Base-by-base conservation (phyloP, 352 stramenopile species). In the Plasmopara halstedii region DNA sequence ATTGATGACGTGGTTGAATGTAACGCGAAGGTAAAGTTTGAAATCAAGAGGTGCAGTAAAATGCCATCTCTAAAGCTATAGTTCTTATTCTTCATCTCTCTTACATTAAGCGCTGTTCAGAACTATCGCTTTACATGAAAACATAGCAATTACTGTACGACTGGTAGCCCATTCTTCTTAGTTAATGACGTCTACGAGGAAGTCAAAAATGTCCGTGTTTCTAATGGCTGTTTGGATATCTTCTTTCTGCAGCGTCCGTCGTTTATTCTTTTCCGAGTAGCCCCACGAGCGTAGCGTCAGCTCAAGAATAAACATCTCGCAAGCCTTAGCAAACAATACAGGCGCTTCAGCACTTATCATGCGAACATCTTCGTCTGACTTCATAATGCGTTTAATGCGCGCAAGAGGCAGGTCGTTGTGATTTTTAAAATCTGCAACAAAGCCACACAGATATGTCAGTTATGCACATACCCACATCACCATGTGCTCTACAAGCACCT, bases 361-460 rank as follows among this genome's bases (percentile, higher is more conserved):
- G 26, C 95, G 71, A 10, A 99, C 83, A 56, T 94, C 83, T 61
- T 99, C 95, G 60, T 99, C 96, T 31, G 85, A 97, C 76, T 99
- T 99, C 96, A 99, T 99, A 58, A 99, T 99, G 21, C 95, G 79
- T 73, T 99, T 99, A 78, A 99, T 99, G 31, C 96, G 80, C 15
- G 96, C 96, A 36, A 99, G 67, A 13, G 96, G 96, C 37, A 99
- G 75, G 67, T 99, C 96, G 65, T 99, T 99, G 82, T 99, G 96
- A 60, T 97, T 99, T 77, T 99, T 99, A 53, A 99, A 99, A 55
- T 99, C 81, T 92, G 45, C 17, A 26, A 22, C 15, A 57, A 25
- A 22, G 6, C 47, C 31, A 38, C n/a, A 23, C n/a, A 33, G 19
- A 44, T n/a, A n/a, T n/a, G n/a, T n/a, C n/a, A n/a, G n/a, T n/a